These are phyloP conservation scores for Alisma plantagoaquatica DNA, from an alignment of 106 monocot genomes.

Conservation along the genomic window DNA sequence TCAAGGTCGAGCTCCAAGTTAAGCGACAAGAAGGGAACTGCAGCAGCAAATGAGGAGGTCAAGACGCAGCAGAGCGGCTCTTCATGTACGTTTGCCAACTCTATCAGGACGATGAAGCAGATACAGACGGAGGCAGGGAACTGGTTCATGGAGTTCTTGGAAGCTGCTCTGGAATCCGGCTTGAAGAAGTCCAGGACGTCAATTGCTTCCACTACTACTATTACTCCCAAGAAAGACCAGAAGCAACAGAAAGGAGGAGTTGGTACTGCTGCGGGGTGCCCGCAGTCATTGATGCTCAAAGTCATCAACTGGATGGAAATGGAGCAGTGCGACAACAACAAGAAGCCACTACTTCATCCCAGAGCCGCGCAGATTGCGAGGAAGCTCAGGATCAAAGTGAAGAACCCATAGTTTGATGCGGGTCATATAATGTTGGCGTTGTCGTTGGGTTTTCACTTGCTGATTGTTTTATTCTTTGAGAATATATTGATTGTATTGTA, in stretches of 20 bases:
- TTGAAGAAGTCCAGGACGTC: conserved; percentile 25
- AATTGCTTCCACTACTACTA: no score
- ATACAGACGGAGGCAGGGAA: conserved; percentile 50
- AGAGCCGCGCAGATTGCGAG: conserved; percentile 49
- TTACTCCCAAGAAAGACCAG: no score
- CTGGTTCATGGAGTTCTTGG: conserved; percentile 95
- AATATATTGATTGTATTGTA: no score
- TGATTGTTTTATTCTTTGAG: no score
- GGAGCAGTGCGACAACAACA: conserved; percentile 55
- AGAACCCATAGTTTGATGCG: conserved; percentile 45
- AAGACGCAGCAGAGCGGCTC: neutral
- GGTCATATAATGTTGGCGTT: no score
- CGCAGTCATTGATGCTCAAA: conserved; percentile 58
- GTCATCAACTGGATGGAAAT: conserved; percentile 92
- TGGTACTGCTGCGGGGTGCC: no score
- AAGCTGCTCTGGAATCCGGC: conserved; percentile 48
- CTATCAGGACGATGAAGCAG: conserved; percentile 54
- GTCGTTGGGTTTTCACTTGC: no score
- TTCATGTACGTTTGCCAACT: conserved; percentile 22
- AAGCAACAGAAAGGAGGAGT: conserved; percentile 5
- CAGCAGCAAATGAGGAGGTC: neutral
- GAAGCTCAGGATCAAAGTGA: conserved; percentile 50
- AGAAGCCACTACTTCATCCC: conserved; percentile 53
- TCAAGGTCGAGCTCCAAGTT: no score
- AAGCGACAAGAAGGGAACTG: neutral